These are phyloP conservation scores for Mortierella sp. DNA, from an alignment of 371 early-diverging fungal genomes.

Conservation along the genomic window DNA sequence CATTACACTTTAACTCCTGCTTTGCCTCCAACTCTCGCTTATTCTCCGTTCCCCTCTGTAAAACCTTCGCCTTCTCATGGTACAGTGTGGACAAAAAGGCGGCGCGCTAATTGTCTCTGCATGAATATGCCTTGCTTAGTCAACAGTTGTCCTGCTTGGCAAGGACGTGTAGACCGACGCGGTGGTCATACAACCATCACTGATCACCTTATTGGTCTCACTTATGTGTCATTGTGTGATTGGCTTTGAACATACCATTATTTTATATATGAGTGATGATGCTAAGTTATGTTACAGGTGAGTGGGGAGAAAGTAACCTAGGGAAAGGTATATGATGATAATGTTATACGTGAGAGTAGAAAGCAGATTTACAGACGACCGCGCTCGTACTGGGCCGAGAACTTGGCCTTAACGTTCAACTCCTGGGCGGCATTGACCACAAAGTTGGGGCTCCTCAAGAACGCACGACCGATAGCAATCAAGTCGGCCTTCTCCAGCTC, in stretches of 20 bases:
- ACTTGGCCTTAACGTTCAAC: constrained; percentile 72
- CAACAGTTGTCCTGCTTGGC: neutral
- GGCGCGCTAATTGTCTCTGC: neutral
- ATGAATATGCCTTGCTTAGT: neutral
- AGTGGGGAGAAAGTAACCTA: neutral
- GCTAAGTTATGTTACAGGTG: neutral
- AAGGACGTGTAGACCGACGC: neutral
- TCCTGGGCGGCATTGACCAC: constrained; percentile 64
- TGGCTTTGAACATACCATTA: neutral
- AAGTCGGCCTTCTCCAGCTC: constrained; percentile 76
- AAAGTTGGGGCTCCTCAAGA: constrained; percentile 78
- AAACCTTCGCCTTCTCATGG: too few relatives aligned
- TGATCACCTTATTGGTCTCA: neutral
- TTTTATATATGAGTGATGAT: neutral
- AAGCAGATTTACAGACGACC: constrained; percentile 19
- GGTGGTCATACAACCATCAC: neutral
- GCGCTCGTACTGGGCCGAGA: constrained; percentile 74
- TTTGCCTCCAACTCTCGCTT: neutral
- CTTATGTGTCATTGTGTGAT: neutral
- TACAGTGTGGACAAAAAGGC: too few relatives aligned
- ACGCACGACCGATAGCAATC: constrained; percentile 80
- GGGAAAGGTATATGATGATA: neutral
- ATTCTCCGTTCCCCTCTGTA: neutral
- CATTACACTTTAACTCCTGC: neutral
- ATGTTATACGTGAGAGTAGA: neutral